Conservation (phyloP, 805 yeast species). For the Saturnispora diversa region DNA sequence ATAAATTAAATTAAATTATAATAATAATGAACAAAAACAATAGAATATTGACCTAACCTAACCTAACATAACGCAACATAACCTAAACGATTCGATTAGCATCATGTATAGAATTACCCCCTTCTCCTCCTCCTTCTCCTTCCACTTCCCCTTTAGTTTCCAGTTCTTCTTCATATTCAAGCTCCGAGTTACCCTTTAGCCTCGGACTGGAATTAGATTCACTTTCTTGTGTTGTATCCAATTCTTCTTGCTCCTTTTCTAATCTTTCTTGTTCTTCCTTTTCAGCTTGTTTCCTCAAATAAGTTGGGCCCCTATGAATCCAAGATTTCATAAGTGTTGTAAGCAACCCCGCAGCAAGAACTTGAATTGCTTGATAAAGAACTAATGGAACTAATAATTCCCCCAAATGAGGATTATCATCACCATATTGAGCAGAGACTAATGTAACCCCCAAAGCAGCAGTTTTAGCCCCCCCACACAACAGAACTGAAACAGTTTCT, state of each 20-base stretch:
- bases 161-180: no score
- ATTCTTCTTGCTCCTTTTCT: neutral
- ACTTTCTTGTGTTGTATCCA: no score
- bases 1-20: no score
- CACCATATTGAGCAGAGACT: slow-evolving; percentile 57
- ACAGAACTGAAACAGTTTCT: slow-evolving; percentile 73
- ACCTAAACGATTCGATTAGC: no score
- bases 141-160: no score
- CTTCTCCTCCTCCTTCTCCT: no score
- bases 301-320: slow-evolving; percentile 35
- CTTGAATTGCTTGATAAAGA: slow-evolving; percentile 81
- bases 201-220: slow-evolving; percentile 2
- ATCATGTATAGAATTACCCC: no score
- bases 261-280: slow-evolving; percentile 1
- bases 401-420: slow-evolving; percentile 53
- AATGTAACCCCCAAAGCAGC: slow-evolving; percentile 87
- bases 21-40: no score
- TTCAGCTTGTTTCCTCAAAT: slow-evolving; percentile 2
- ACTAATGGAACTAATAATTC: slow-evolving; percentile 73
- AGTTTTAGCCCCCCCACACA: slow-evolving; percentile 90
- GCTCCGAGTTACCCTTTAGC: no score
- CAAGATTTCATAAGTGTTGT: slow-evolving; percentile 62
- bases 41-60: no score
- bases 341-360: slow-evolving; percentile 67
- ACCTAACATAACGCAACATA: no score